Evolutionary conservation across 163 green algal genomes (phyloP).

Genomic region (Trebouxiophyceae sp.): DNA sequence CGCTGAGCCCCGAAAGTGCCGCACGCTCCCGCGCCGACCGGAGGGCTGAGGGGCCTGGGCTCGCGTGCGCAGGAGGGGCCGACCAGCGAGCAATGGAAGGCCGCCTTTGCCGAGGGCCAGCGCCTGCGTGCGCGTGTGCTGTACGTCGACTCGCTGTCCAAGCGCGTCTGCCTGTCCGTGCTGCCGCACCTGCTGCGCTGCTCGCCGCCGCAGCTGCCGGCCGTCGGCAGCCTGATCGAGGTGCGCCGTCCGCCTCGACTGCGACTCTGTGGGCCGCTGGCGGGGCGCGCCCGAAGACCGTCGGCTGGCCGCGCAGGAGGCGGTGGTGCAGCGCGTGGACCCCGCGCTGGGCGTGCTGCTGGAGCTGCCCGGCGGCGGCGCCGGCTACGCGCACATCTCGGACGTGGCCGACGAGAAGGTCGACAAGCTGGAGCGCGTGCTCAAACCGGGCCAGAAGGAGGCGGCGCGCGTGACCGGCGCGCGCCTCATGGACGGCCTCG

Average conservation of each 20-base stretch:
- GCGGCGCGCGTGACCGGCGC: slow-evolving; percentile 73
- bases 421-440: slow-evolving; percentile 39
- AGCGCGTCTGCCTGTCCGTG: slow-evolving; percentile 68
- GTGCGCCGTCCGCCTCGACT: background rate
- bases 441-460: slow-evolving; percentile 54
- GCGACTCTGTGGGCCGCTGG: too few species aligned
- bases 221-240: slow-evolving; percentile 1
- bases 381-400: slow-evolving; percentile 57
- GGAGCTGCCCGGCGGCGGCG: slow-evolving; percentile 31
- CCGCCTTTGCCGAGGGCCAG: slow-evolving; percentile 23
- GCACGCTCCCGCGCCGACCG: too few species aligned
- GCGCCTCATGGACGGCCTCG: slow-evolving; percentile 79
- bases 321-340: slow-evolving; percentile 65
- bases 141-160: slow-evolving; percentile 67
- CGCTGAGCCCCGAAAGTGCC: too few species aligned
- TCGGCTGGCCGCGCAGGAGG: slow-evolving; percentile 56
- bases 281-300: too few species aligned
- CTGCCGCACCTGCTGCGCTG: slow-evolving; percentile 63
- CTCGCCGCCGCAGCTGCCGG: background rate
- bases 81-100: slow-evolving; percentile 6
- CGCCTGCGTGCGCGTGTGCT: slow-evolving; percentile 71
- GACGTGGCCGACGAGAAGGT: slow-evolving; percentile 46
- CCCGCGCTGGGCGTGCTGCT: slow-evolving; percentile 64
- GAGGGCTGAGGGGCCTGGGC: too few species aligned
- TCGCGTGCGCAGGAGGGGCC: background rate